Conservation (phyloP, 306 rosid species). For the Quillaja saponaria region DNA sequence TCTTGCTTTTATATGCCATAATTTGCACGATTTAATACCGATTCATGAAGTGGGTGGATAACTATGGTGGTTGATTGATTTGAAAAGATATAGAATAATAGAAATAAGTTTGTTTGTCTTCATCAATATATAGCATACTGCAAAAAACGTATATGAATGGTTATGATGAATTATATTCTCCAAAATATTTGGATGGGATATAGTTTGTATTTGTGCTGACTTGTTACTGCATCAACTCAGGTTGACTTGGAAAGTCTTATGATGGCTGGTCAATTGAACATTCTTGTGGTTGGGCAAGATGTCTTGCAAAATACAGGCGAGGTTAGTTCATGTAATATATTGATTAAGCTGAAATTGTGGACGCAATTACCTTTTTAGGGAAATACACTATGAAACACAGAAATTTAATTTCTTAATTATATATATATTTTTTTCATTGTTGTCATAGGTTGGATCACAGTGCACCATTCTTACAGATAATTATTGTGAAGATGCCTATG, state of each 20-base stretch:
- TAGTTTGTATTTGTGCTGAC: slow-evolving; percentile 21
- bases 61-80: too few relatives aligned
- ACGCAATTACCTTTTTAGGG: slow-evolving; percentile 9
- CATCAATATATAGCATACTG: neutral
- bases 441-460: slow-evolving; percentile 71
- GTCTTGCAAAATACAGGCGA: slow-evolving; percentile 40
- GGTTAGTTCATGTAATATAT: slow-evolving; percentile 45
- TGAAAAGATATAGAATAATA: too few relatives aligned
- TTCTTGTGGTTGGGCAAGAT: slow-evolving; percentile 39
- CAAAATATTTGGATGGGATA: neutral
- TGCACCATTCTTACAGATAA: slow-evolving; percentile 84
- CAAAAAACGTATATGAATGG: too few relatives aligned
- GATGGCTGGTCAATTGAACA: slow-evolving; percentile 56
- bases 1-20: too few relatives aligned
- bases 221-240: slow-evolving; percentile 38
- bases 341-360: slow-evolving; percentile 20
- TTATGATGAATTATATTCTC: slow-evolving; percentile 4
- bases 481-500: slow-evolving; percentile 89
- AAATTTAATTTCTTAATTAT: neutral
- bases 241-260: slow-evolving; percentile 73
- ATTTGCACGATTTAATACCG: too few relatives aligned
- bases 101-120: too few relatives aligned
- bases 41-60: too few relatives aligned
- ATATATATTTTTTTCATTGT: slow-evolving; percentile 7
- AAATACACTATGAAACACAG: neutral